Evolutionary conservation across 108 stramenopile species (phyloP), one percentile per base, ranked within the genome.

Genomic region (Skeletonema menzelii): DNA sequence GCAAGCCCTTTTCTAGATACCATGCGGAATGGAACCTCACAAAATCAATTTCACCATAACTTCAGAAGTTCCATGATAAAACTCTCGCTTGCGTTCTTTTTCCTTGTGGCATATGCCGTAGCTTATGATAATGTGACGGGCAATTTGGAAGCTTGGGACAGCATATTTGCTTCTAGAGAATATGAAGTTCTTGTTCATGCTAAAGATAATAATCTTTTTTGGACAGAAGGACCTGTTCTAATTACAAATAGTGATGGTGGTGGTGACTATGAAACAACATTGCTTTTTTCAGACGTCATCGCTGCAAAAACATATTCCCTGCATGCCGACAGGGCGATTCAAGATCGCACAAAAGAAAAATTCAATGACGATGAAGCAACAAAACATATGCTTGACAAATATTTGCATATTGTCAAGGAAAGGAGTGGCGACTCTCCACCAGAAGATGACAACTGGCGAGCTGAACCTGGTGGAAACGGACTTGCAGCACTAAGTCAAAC

Each of bases 31-130:
- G n/a, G n/a, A n/a, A n/a, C n/a, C n/a, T n/a, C n/a, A n/a, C n/a
- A 34, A 63, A 17, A 46, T 93, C 91, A 22, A 67, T 94, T 42
- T 70, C 93, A 42, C 91, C 92, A 5, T n/a, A n/a, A n/a, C n/a
- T n/a, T n/a, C n/a, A n/a, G n/a, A n/a, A n/a, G n/a, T n/a, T n/a
- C n/a, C n/a, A 15, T 40, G 38, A 40, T 40, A 14, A 40, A 40
- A 40, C 8, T 40, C 12, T 49, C 15, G 20, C 47, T 49, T 49
- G 47, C 20, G 47, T 22, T 20, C 19, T 49, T 22, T 20, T 8
- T 49, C 20, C 17, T 49, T 20, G 11, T 11, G 7, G 7, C 47
- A 49, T 49, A 4, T 20, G 47, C 47, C 17, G 20, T 5, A 8
- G 47, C 20, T 49, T 20, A 49, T 5, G 19, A 49, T 1, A 20